These are phyloP conservation scores for Prosopis cineraria DNA, from an alignment of 306 rosid genomes.

Conservation along the genomic window DNA sequence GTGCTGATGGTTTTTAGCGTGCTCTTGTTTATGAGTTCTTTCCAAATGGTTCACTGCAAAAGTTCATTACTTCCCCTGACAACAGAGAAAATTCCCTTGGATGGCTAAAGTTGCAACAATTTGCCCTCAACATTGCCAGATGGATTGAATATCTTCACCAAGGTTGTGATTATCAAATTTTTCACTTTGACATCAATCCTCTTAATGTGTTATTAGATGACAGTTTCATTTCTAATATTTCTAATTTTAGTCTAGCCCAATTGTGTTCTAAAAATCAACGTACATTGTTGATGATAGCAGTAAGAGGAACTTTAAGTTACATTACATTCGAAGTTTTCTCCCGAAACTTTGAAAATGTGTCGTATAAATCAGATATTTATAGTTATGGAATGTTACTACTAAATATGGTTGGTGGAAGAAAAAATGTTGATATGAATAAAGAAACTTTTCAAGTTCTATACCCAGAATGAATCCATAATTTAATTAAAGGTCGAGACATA, in stretches of 20 bases:
- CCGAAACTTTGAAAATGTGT: constrained; percentile 13
- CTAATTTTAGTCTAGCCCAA: not conserved
- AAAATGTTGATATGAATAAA: not conserved
- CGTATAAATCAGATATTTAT: not conserved
- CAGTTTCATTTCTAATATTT: not conserved
- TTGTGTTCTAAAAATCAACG: constrained; percentile 4
- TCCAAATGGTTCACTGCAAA: constrained; percentile 30
- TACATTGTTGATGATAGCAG: not conserved
- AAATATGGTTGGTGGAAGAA: not conserved
- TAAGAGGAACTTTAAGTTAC: constrained; percentile 8
- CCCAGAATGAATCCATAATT: constrained; percentile 31
- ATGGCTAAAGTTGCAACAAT: not conserved
- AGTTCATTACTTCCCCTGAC: not conserved
- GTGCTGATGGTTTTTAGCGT: not conserved
- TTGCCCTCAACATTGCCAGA: not conserved
- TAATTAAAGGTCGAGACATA: not conserved
- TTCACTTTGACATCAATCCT: not conserved
- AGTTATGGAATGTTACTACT: not conserved
- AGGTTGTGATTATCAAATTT: not conserved
- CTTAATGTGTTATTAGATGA: not conserved
- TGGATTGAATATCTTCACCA: not conserved
- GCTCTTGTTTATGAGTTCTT: constrained; percentile 16
- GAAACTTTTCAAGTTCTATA: too few relatives aligned
- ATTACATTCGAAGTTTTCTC: constrained; percentile 32
- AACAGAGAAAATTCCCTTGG: not conserved